Conservation (phyloP, 805 yeast genomes). For the Metschnikowia picachoensis region DNA sequence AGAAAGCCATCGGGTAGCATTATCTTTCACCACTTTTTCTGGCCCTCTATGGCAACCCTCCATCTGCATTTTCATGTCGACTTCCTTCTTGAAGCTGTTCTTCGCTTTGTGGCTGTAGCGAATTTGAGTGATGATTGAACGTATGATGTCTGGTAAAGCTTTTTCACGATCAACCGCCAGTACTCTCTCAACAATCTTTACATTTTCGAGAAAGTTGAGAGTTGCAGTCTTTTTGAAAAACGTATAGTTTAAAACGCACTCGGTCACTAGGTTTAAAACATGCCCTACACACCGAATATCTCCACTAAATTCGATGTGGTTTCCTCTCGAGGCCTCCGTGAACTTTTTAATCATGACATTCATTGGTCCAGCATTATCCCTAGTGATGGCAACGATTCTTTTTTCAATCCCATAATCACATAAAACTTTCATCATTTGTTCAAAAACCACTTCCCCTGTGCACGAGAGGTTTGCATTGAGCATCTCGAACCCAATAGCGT, state of each 20-base stretch:
- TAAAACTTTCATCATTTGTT: background rate
- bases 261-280: background rate
- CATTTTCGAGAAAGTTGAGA: background rate
- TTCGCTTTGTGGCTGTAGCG: background rate
- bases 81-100: background rate
- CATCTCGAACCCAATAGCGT: constrained; percentile 1
- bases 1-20: constrained; percentile 4
- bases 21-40: background rate
- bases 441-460: constrained; percentile 1
- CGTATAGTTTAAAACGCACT: background rate
- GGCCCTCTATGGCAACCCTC: background rate
- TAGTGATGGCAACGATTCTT: background rate
- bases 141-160: background rate
- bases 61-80: background rate
- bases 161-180: background rate
- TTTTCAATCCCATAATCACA: background rate
- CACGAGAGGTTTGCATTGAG: background rate
- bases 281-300: constrained; percentile 4
- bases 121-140: background rate
- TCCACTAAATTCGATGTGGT: background rate
- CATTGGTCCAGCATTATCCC: constrained; percentile 1
- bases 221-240: background rate
- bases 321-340: background rate
- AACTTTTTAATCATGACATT: constrained; percentile 1
- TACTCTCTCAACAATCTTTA: background rate